These are phyloP conservation scores for Rosa lucieae DNA, from an alignment of 306 rosid genomes.

Conservation along the genomic window DNA sequence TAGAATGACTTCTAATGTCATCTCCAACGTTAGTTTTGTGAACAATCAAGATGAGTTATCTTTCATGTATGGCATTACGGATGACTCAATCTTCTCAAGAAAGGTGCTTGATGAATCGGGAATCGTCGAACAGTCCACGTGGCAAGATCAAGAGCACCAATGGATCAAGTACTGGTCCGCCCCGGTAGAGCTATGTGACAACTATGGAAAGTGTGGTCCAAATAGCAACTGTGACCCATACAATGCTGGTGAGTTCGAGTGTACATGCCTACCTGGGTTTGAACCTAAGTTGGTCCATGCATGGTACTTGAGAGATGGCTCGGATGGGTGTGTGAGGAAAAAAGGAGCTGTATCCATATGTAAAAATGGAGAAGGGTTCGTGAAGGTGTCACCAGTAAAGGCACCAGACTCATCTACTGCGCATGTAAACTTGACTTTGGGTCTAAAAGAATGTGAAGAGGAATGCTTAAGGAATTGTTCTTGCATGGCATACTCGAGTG, in stretches of 20 bases:
- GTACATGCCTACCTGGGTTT: constrained; percentile 62
- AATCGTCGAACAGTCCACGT: too few species aligned
- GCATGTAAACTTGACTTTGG: constrained; percentile 21
- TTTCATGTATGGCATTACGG: too few species aligned
- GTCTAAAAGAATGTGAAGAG: constrained; percentile 29
- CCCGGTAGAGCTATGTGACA: too few species aligned
- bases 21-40: too few species aligned
- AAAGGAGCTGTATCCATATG: constrained; percentile 32
- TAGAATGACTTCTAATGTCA: too few species aligned
- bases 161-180: too few species aligned
- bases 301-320: constrained; percentile 47
- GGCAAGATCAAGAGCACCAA: too few species aligned
- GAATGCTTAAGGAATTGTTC: constrained; percentile 54
- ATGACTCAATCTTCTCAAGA: too few species aligned
- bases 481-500: constrained; percentile 51
- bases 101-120: too few species aligned
- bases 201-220: background rate
- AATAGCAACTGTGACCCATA: constrained; percentile 52
- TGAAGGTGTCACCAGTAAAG: constrained; percentile 37
- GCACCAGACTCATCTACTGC: constrained; percentile 44
- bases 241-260: constrained; percentile 21
- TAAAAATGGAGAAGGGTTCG: constrained; percentile 60
- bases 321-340: constrained; percentile 53
- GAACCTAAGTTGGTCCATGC: constrained; percentile 34
- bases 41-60: too few species aligned